Evolutionary conservation across 139 green algal species (phyloP).

Genomic region (Trebouxia sp.): DNA sequence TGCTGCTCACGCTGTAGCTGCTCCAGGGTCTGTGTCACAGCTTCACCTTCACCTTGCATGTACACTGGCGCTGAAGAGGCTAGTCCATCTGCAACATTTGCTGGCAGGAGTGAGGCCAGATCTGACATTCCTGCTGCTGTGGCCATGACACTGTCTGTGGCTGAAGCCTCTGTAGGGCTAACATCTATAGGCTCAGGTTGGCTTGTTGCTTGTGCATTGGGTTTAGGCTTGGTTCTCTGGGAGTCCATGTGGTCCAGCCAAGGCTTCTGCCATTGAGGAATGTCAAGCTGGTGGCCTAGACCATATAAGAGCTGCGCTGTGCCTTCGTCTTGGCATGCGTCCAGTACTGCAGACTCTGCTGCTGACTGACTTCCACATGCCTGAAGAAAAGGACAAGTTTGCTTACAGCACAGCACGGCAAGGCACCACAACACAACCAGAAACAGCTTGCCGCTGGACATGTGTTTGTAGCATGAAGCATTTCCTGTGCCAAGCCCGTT

Average conservation of each 20-base stretch:
- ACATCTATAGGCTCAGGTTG: background rate
- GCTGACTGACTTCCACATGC: background rate
- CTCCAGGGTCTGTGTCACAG: background rate
- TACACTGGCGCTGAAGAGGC: background rate
- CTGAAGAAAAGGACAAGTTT: background rate
- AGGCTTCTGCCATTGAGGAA: background rate
- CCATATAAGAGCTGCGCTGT: background rate
- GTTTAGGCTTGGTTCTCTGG: no score
- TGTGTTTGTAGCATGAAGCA: no score
- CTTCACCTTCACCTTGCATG: background rate
- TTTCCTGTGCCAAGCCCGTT: no score
- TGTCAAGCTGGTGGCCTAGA: background rate
- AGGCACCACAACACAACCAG: background rate
- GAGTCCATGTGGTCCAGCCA: background rate
- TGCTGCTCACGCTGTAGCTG: background rate
- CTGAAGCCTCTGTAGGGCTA: background rate
- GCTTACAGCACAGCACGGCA: background rate
- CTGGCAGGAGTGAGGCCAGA: background rate
- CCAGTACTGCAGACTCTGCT: background rate
- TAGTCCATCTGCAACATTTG: background rate
- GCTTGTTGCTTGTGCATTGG: background rate
- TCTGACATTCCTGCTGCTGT: background rate
- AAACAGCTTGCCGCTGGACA: no score
- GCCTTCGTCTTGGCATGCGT: background rate
- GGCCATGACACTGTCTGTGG: background rate